Base-by-base conservation (phyloP, 1,284 basidiomycete species). In the Lentinula novae-zelandiae region DNA sequence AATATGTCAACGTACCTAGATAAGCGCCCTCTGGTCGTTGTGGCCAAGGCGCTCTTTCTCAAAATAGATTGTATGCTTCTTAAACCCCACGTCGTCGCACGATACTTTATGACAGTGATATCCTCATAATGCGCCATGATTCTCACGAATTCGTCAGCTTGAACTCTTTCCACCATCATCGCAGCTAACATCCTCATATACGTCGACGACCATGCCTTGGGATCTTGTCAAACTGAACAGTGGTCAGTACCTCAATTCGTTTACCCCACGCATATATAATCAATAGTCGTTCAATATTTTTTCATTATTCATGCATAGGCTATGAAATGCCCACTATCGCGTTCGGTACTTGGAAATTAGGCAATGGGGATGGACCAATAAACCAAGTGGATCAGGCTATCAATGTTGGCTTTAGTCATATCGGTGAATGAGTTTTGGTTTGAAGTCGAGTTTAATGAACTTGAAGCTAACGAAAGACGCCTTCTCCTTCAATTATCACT, bases 311-410 rank as follows among this genome's bases (percentile, higher is more conserved):
- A 5, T 50, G 48, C 52, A 20, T 56, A 81, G 79, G 79, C 3
- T 68, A 73, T 62, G 63, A 62, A 20, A 80, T 82, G 42, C 82
- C 82, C 15, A 73, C 72, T 46, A 80, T 85, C 62, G 82, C 73
- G 61, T 83, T 81, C 66, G 82, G 82, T 6, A 83, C 82, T 0
- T 82, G 80, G 78, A 80, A 74, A 34, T 65, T 80, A n/a, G 78
- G 81, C 2, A 79, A 78, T 55, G 82, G 79, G 1, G 75, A 78
- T 63, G 72, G 74, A 10, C 75, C 81, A 2, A 74, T 77, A 50
- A 75, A 79, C 65, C 78, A 81, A 62, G 81, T 87, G 27, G 75
- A 78, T 60, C 81, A 81, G 64, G 83, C 82, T 7, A 69, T 85
- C 39, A 78, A 78, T 4, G 75, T 77, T 0, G 83, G 84, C 3